A percentile compares a stretch with the other conserved stretches of the same genome.
These are phyloP conservation scores for Beauveria medogensis DNA, from an alignment of 2,329 filamentous ascomycete species.

Conservation along the genomic window DNA sequence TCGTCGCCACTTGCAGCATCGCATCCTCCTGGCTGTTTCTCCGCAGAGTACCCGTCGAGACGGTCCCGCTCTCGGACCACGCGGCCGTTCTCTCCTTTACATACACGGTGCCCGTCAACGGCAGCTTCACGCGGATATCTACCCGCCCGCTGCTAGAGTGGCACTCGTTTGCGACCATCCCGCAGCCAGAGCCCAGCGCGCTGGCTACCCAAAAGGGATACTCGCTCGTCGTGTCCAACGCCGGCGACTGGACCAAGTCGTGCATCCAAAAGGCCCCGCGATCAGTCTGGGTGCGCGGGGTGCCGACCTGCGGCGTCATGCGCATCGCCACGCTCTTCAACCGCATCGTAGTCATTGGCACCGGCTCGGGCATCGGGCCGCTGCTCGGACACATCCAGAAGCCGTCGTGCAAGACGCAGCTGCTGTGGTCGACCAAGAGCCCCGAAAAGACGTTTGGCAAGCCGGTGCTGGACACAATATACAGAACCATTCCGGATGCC, in stretches of 20 bases:
- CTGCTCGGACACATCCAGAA: slow-evolving; percentile 51
- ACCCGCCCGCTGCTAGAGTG: slow-evolving; percentile 59
- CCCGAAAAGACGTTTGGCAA: slow-evolving; percentile 56
- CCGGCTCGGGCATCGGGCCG: slow-evolving; percentile 66
- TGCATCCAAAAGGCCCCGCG: slow-evolving; percentile 55
- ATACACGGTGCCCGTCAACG: slow-evolving; percentile 49
- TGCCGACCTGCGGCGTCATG: slow-evolving; percentile 59
- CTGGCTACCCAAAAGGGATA: slow-evolving; percentile 38
- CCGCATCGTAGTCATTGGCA: slow-evolving; percentile 58
- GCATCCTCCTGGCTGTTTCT: slow-evolving; percentile 67
- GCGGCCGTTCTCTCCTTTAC: slow-evolving; percentile 63
- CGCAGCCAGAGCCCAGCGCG: slow-evolving; percentile 47
- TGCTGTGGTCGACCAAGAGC: slow-evolving; percentile 60
- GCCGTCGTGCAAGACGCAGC: slow-evolving; percentile 42
- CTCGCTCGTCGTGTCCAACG: slow-evolving; percentile 62
- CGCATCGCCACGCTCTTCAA: slow-evolving; percentile 59
- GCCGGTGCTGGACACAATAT: slow-evolving; percentile 47
- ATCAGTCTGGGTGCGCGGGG: slow-evolving; percentile 59
- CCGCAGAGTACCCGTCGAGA: slow-evolving; percentile 55
- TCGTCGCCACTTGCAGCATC: slow-evolving; percentile 55
- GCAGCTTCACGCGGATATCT: slow-evolving; percentile 46
- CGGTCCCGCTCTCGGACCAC: slow-evolving; percentile 62
- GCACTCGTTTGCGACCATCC: slow-evolving; percentile 70
- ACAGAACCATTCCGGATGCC: slow-evolving; percentile 49
- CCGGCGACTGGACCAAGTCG: slow-evolving; percentile 64